These are phyloP conservation scores for Setaria italica DNA, from an alignment of 202 grass and related monocot genomes.

Conservation along the genomic window DNA sequence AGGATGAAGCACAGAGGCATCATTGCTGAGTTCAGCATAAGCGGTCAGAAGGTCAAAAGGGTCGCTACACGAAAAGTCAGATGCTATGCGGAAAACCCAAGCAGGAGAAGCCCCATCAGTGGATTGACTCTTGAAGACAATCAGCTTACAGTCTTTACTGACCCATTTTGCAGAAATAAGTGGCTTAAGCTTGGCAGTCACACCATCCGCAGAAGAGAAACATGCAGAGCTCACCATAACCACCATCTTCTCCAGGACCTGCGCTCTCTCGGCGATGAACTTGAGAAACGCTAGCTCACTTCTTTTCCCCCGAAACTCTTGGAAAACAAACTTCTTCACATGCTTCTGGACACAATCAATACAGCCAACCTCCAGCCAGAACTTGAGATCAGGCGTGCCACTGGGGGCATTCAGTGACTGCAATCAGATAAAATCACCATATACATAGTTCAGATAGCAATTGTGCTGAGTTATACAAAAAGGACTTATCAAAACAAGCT, in stretches of 20 bases:
- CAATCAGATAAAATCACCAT: not conserved
- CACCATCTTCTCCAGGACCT: conserved; percentile 26
- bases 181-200: conserved; percentile 1
- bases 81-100: not conserved
- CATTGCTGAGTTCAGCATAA: no score
- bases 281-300: conserved; percentile 34
- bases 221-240: not conserved
- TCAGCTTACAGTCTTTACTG: conserved; percentile 17
- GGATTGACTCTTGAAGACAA: not conserved
- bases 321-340: conserved; percentile 32
- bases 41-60: not conserved
- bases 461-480: not conserved
- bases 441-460: not conserved
- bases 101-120: not conserved
- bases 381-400: not conserved
- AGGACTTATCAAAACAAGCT: not conserved
- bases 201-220: not conserved
- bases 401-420: conserved; percentile 5
- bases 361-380: conserved; percentile 26
- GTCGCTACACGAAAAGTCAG: not conserved
- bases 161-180: conserved; percentile 21
- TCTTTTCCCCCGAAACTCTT: conserved; percentile 1
- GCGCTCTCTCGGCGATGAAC: conserved; percentile 31
- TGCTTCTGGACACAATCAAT: conserved; percentile 33
- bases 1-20: not conserved